Conservation (phyloP, 148 eudicot species). For the Pouteria glomerata region DNA sequence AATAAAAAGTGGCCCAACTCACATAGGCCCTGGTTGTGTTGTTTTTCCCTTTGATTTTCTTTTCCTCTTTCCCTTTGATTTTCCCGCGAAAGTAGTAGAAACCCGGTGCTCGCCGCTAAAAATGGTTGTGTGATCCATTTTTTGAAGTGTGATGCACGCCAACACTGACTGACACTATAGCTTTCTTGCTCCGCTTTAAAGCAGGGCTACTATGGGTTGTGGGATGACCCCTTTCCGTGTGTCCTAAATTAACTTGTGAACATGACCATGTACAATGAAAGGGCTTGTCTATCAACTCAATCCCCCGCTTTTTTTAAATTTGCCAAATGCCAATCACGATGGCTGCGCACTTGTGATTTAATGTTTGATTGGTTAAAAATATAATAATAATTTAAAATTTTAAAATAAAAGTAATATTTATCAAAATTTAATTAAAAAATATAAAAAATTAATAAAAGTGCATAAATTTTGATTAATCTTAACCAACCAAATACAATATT, state of each 20-base stretch:
- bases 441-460: no score
- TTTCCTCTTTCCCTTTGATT: not conserved
- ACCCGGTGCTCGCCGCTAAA: not conserved
- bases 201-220: not conserved
- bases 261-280: conserved; percentile 1
- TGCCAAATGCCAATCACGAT: conserved; percentile 1
- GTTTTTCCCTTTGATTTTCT: not conserved
- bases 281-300: conserved; percentile 9
- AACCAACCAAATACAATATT: no score
- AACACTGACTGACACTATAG: conserved; percentile 33
- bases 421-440: no score
- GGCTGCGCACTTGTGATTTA: not conserved
- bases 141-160: conserved; percentile 36
- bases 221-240: conserved; percentile 4
- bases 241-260: conserved; percentile 1
- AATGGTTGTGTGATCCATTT: conserved; percentile 11
- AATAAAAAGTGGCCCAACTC: no score
- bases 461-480: no score
- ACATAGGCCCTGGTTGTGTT: not conserved
- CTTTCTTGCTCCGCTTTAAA: conserved; percentile 28
- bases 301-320: not conserved
- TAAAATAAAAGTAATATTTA: no score
- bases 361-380: not conserved
- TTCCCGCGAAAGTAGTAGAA: conserved; percentile 9
- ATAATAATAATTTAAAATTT: no score